A percentile compares a stretch with the other conserved stretches of the same genome.
Conservation (phyloP, 2,329 filamentous ascomycete genomes). For the Sporothrix globosa region DNA sequence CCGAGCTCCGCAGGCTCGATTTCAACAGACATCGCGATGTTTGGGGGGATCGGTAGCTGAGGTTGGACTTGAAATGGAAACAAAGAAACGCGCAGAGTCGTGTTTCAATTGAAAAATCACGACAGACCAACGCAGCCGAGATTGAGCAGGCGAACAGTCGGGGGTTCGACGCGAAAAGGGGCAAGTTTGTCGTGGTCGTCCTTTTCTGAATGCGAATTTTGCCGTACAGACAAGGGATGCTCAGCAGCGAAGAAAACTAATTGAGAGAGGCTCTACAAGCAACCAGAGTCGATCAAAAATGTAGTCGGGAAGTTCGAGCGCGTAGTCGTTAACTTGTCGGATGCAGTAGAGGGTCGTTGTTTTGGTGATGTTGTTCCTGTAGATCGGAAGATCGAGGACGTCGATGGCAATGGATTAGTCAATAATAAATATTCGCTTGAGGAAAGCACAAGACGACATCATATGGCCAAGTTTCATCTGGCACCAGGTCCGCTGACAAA, state of each 20-base stretch:
- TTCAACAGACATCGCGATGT: constrained; percentile 81
- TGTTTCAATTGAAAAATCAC: background rate
- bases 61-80: background rate
- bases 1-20: constrained; percentile 88
- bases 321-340: constrained; percentile 2
- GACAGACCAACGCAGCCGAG: background rate
- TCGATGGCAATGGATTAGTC: constrained; percentile 27
- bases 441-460: constrained; percentile 29
- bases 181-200: constrained; percentile 1
- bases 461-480: constrained; percentile 31
- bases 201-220: background rate
- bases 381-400: constrained; percentile 24
- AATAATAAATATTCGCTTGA: constrained; percentile 28
- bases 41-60: background rate
- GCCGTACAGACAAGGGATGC: constrained; percentile 16
- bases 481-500: constrained; percentile 19
- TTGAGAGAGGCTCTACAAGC: background rate
- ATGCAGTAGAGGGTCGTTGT: background rate
- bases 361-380: background rate
- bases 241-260: background rate
- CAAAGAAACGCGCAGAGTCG: background rate
- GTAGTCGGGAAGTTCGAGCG: background rate
- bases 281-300: background rate
- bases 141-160: background rate
- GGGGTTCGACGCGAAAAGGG: constrained; percentile 3